Base-by-base conservation (phyloP, 2,329 filamentous ascomycete species). In the Fusarium illudens region DNA sequence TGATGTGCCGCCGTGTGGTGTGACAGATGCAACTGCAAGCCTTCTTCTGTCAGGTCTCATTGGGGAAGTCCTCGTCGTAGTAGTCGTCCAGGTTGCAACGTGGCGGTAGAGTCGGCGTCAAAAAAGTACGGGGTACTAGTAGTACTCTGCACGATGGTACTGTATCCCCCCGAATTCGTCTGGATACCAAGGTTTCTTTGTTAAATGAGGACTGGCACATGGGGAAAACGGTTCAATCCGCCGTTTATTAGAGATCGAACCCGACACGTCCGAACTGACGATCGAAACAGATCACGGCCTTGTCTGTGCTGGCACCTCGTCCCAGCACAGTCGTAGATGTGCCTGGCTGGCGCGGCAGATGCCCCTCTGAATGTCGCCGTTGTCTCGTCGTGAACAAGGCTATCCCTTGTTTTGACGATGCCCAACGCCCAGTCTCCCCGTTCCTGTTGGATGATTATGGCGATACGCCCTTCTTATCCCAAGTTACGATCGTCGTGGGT, bases 341-440 rank as follows among this genome's bases (percentile, higher is more conserved):
- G 59, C 44, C 56, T 56, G 57, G 56, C 57, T 63, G 49, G 60
- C 53, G 62, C 62, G 58, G 58, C 57, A 71, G 64, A 60, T 70
- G 60, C 49, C 37, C 55, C 59, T 64, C 57, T 37, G 52, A 62
- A 53, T 55, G 52, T 65, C 57, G 60, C 61, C 27, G 60, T 34
- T 70, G 71, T 64, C 62, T 62, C 65, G 57, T 58, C 50, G 37
- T 34, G 37, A 72, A 72, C 72, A 74, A 73, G 72, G 72, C 72
- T 74, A 63, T 71, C 67, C 72, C 72, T 70, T 73, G 72, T 62
- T 66, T 58, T 54, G 58, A 66, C 62, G 72, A 72, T 74, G 72
- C 72, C 72, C 71, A 74, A 74, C 57, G 54, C 32, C 53, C 60
- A 58, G 63, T 57, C 58, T 59, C 54, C 52, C 49, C 57, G 52